A percentile compares a stretch with the other conserved stretches of the same genome.
Conservation (phyloP, 2,329 filamentous ascomycete species). For the Penicillium sp. region DNA sequence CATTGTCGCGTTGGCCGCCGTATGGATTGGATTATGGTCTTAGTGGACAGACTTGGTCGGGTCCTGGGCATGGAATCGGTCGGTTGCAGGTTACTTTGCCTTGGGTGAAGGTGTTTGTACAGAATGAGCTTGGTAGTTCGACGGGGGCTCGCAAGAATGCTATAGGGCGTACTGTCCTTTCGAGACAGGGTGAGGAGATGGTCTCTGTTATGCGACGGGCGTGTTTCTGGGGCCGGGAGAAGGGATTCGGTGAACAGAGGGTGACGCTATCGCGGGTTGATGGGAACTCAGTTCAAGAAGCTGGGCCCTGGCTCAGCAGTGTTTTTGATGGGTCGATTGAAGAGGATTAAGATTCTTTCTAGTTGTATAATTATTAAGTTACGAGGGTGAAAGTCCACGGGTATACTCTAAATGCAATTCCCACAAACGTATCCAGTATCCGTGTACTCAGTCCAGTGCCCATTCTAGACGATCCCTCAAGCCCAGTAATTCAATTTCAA, state of each 20-base stretch:
- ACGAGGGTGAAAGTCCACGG: not conserved
- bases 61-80: conserved; percentile 14
- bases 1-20: conserved; percentile 38
- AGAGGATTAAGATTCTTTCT: not conserved
- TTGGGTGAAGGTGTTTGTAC: conserved; percentile 28
- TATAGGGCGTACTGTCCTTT: conserved; percentile 27
- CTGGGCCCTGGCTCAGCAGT: conserved; percentile 10
- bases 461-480: conserved; percentile 15
- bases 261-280: conserved; percentile 23
- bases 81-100: conserved; percentile 31
- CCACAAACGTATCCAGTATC: not conserved
- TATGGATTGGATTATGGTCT: conserved; percentile 34
- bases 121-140: not conserved
- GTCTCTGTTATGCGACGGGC: conserved; percentile 39
- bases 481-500: conserved; percentile 12
- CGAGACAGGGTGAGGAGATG: conserved; percentile 39
- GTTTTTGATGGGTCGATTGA: conserved; percentile 9
- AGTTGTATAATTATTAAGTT: not conserved
- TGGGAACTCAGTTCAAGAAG: conserved; percentile 1
- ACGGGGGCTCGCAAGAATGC: not conserved
- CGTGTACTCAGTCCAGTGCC: not conserved
- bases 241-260: conserved; percentile 34
- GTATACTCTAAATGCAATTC: not conserved
- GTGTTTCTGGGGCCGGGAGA: conserved; percentile 43
- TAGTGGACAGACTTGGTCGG: conserved; percentile 16